Base-by-base conservation (phyloP, 192 early-diverging fungal species). In the Phycomyces blakesleeanus region DNA sequence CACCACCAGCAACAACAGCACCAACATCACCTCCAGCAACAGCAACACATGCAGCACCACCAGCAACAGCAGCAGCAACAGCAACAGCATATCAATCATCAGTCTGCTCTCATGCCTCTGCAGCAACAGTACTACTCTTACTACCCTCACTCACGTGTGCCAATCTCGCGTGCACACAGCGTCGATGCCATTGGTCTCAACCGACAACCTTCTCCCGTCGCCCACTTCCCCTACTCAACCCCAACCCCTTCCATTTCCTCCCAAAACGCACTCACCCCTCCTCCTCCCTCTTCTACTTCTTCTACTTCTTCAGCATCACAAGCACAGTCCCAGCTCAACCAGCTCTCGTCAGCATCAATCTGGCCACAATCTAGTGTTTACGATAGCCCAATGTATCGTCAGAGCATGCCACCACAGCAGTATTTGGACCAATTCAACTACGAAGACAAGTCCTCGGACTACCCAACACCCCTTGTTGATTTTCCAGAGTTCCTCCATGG, bases 401-500 rank as follows among this genome's bases (percentile, higher is more conserved):
- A 68, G 42, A 54, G 51, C 58, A 67, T 64, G 63, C 63, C 63
- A 27, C 51, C 59, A 21, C 67, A 56, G 37, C 14, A 49, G 37
- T 68, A 56, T 59, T 47, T 59, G 7, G 12, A 27, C 21, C 60
- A 52, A 27, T 20, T 47, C 20, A 51, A 68, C 40, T 50, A 55
- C 26, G 7, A 42, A 20, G n/a, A n/a, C n/a, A 47, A 38, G 5
- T 52, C 51, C 44, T 25, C 54, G n/a, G 50, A 62, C 15, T 20
- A 59, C 21, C 22, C n/a, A 8, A 16, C 38, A 4, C 20, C 39
- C 11, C 25, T 57, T 21, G 58, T 59, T 21, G 53, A 68, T 20
- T 68, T 68, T 40, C 67, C 58, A 6, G 67, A 68, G 21, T 62
- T 61, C 47, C 27, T 68, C 3, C 51, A 68, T 5, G 67, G 67